phyloP scores from a whole-genome alignment of 2,329 filamentous ascomycete species.

The Exophiala dermatitidis region DNA sequence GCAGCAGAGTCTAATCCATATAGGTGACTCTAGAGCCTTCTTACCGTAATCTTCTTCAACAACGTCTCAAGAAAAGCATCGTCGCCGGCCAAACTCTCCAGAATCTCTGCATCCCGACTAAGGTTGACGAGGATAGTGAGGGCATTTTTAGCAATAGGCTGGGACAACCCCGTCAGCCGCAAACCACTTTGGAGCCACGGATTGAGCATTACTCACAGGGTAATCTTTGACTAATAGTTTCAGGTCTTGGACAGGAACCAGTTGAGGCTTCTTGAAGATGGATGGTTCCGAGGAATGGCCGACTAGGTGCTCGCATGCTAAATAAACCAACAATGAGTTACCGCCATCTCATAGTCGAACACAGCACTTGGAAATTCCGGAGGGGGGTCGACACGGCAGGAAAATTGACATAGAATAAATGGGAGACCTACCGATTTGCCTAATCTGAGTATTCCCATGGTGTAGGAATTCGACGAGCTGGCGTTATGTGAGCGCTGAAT shows the following conservation, averaged over 20 bases:
- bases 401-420: neutral
- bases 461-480: conserved; percentile 90
- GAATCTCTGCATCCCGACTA: conserved; percentile 66
- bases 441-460: conserved; percentile 84
- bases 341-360: neutral
- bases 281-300: conserved; percentile 69
- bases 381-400: neutral
- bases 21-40: conserved; percentile 2
- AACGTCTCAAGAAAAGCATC: conserved; percentile 72
- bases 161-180: neutral
- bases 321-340: neutral
- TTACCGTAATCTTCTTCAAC: conserved; percentile 63
- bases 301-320: conserved; percentile 77
- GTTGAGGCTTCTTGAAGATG: conserved; percentile 74
- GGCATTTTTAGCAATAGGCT: conserved; percentile 90
- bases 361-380: neutral
- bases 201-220: conserved; percentile 48
- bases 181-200: too few relatives aligned
- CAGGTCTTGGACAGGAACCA: conserved; percentile 75
- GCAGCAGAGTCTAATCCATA: neutral
- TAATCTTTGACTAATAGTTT: conserved; percentile 84
- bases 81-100: conserved; percentile 66
- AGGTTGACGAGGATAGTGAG: conserved; percentile 71
- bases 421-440: conserved; percentile 58
- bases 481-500: neutral